phyloP scores from a whole-genome alignment of 352 stramenopile species.

The Phytophthora fragariae region DNA sequence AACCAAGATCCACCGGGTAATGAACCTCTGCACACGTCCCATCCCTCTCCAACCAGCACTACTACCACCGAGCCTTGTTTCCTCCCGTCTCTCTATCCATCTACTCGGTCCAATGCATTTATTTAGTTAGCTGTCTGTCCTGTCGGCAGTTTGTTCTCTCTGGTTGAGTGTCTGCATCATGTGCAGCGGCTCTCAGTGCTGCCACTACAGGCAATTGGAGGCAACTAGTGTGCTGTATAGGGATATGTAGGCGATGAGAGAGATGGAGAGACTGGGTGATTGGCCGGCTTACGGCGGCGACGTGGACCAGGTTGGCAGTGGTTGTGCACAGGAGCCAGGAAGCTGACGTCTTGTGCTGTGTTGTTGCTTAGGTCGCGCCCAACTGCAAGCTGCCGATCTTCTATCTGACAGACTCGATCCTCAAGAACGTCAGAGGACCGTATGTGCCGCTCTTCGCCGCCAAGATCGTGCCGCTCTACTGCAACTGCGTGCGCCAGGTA shows the following conservation, averaged over 20 bases:
- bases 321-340: background rate
- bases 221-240: background rate
- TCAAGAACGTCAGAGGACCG: conserved; percentile 87
- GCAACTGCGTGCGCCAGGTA: conserved; percentile 87
- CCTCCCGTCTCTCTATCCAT: conserved; percentile 17
- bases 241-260: conserved; percentile 1
- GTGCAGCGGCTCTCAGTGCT: too few species aligned
- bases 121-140: background rate
- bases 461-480: conserved; percentile 85
- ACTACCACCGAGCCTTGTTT: background rate
- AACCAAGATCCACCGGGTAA: conserved; percentile 91
- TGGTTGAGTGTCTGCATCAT: background rate
- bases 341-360: conserved; percentile 7
- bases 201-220: too few species aligned
- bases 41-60: background rate
- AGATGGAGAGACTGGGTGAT: conserved; percentile 3
- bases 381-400: conserved; percentile 92
- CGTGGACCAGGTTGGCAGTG: background rate
- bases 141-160: conserved; percentile 3
- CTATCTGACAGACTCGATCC: conserved; percentile 91
- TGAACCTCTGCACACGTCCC: conserved; percentile 5
- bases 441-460: conserved; percentile 74
- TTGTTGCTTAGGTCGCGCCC: conserved; percentile 55
- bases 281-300: background rate
- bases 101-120: background rate